phyloP scores from a whole-genome alignment of 2,329 filamentous ascomycete species.

The Scytalidium sp. region DNA sequence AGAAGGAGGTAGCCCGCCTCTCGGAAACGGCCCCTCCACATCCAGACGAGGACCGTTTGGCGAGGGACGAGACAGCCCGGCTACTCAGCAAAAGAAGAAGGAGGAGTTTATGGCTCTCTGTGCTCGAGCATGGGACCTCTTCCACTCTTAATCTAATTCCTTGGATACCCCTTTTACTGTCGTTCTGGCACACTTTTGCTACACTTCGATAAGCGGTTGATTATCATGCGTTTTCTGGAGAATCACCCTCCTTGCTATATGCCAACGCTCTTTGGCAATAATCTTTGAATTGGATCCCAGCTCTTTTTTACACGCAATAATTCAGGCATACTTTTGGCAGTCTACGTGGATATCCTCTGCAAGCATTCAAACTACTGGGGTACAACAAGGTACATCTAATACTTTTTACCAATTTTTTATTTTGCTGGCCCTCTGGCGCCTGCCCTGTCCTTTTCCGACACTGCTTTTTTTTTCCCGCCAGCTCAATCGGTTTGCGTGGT shows the following conservation, averaged over 20 bases:
- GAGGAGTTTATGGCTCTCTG: slow-evolving; percentile 89
- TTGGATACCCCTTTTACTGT: neutral
- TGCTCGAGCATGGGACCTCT: slow-evolving; percentile 90
- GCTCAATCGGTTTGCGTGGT: neutral
- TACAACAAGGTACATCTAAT: neutral
- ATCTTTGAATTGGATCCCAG: neutral
- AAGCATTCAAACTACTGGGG: neutral
- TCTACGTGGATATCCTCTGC: neutral
- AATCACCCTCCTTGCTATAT: neutral
- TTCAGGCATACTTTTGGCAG: neutral
- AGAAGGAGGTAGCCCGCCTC: slow-evolving; percentile 81
- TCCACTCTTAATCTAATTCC: slow-evolving; percentile 69
- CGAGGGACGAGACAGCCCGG: slow-evolving; percentile 77
- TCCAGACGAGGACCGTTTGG: slow-evolving; percentile 70
- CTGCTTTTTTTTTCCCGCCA: neutral
- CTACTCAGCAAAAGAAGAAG: slow-evolving; percentile 80
- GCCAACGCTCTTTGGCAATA: neutral
- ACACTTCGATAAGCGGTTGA: neutral
- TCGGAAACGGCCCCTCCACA: slow-evolving; percentile 68
- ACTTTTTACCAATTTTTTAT: too few species aligned
- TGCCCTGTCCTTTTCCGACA: neutral
- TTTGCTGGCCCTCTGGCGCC: neutral
- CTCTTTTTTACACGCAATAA: neutral
- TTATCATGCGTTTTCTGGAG: too few species aligned
- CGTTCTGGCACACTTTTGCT: neutral